Percentiles rank a stretch among this genome's conserved stretches.
phyloP scores from a whole-genome alignment of 805 yeast species.

The Saccharomycopsis sp. region DNA sequence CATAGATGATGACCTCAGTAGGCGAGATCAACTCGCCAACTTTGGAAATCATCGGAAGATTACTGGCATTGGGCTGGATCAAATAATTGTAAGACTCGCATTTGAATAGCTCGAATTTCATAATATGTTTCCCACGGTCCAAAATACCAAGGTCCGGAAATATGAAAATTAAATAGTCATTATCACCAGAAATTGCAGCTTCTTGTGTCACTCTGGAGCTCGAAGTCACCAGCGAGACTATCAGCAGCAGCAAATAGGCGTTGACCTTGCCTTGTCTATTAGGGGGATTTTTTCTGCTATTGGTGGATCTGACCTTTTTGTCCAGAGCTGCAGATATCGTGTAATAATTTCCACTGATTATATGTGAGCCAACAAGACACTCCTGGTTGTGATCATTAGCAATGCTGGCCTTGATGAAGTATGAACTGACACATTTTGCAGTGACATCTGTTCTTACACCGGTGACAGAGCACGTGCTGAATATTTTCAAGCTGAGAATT shows the following conservation, averaged over 20 bases:
- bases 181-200: neutral
- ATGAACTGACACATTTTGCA: slow-evolving; percentile 5
- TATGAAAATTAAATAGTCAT: slow-evolving; percentile 4
- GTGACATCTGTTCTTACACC: neutral
- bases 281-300: neutral
- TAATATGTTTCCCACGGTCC: slow-evolving; percentile 12
- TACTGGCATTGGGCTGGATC: neutral
- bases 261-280: neutral
- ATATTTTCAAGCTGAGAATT: slow-evolving; percentile 2
- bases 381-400: neutral
- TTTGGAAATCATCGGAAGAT: slow-evolving; percentile 7
- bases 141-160: slow-evolving; percentile 19
- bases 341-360: neutral
- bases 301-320: neutral
- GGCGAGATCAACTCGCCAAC: slow-evolving; percentile 7
- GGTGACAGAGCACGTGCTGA: neutral
- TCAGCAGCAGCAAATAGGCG: too few species aligned
- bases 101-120: slow-evolving; percentile 18
- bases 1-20: slow-evolving; percentile 16
- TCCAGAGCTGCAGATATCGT: neutral
- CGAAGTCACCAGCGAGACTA: neutral
- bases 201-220: neutral
- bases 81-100: slow-evolving; percentile 10
- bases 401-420: slow-evolving; percentile 5
- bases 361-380: neutral